A percentile compares a stretch with the other conserved stretches of the same genome.
These are phyloP conservation scores for Biancaea sappan DNA, from an alignment of 306 rosid genomes.

Conservation along the genomic window DNA sequence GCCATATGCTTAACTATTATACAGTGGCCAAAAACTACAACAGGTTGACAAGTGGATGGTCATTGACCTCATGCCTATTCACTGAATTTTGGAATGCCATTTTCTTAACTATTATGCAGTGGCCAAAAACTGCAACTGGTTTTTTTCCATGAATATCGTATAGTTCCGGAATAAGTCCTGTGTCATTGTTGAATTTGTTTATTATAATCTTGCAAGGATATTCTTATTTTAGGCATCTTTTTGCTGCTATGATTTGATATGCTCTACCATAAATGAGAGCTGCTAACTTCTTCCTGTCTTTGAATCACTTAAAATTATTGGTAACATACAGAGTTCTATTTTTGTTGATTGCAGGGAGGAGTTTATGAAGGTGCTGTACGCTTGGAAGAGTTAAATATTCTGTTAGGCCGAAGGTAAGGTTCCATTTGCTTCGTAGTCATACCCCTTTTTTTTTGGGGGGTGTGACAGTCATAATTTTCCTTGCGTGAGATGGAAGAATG, in stretches of 20 bases:
- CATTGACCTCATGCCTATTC: too few relatives aligned
- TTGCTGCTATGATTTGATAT: not conserved
- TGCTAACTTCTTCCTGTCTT: not conserved
- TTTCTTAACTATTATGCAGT: too few relatives aligned
- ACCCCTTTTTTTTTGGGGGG: too few relatives aligned
- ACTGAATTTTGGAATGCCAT: too few relatives aligned
- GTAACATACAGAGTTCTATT: not conserved
- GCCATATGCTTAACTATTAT: not conserved
- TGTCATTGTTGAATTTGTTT: slow-evolving; percentile 1
- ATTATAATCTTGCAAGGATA: slow-evolving; percentile 12
- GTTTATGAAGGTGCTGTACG: slow-evolving; percentile 69
- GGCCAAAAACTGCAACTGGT: too few relatives aligned
- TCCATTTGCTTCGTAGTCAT: not conserved
- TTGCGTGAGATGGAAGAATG: not conserved
- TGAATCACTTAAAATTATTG: slow-evolving; percentile 13
- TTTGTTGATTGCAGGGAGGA: slow-evolving; percentile 50
- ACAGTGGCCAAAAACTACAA: not conserved
- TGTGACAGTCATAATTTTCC: too few relatives aligned
- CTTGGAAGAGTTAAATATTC: slow-evolving; percentile 71
- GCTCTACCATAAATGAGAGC: not conserved
- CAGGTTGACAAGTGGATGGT: not conserved
- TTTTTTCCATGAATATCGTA: not conserved
- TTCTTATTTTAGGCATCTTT: not conserved
- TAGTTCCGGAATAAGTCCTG: not conserved
- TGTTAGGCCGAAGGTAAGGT: slow-evolving; percentile 63